Conservation (phyloP, 768 basidiomycete species). For the Stropharia rugosoannulata region DNA sequence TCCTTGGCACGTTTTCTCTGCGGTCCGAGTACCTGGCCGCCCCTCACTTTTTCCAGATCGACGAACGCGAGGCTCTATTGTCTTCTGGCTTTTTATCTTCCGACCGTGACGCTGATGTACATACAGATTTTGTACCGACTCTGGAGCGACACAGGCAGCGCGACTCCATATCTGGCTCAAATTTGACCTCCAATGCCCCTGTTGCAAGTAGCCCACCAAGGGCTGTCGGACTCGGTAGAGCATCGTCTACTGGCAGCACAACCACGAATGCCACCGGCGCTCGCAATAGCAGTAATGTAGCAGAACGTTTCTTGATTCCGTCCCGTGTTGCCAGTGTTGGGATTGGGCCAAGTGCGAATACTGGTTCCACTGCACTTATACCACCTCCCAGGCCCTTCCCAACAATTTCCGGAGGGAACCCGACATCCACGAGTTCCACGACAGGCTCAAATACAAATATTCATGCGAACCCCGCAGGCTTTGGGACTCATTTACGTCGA, state of each 20-base stretch:
- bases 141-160: slow-evolving; percentile 63
- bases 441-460: slow-evolving; percentile 9
- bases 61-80: slow-evolving; percentile 74
- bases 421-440: slow-evolving; percentile 8
- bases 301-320: slow-evolving; percentile 37
- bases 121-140: slow-evolving; percentile 68
- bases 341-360: slow-evolving; percentile 18
- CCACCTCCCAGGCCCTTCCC: slow-evolving; percentile 29
- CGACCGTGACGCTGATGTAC: slow-evolving; percentile 30
- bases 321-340: slow-evolving; percentile 19
- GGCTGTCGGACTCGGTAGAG: slow-evolving; percentile 16
- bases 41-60: slow-evolving; percentile 65
- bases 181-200: slow-evolving; percentile 17
- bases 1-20: slow-evolving; percentile 61
- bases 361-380: slow-evolving; percentile 25
- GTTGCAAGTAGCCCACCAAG: slow-evolving; percentile 17
- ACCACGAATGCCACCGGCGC: background rate
- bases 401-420: slow-evolving; percentile 9
- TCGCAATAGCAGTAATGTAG: slow-evolving; percentile 19
- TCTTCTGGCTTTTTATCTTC: slow-evolving; percentile 71
- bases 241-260: slow-evolving; percentile 14
- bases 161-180: slow-evolving; percentile 45
- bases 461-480: slow-evolving; percentile 13
- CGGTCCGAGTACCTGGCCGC: slow-evolving; percentile 62
- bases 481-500: slow-evolving; percentile 41